Conservation (phyloP, 2,329 filamentous ascomycete genomes). For the Sodiomyces alkalinus region DNA sequence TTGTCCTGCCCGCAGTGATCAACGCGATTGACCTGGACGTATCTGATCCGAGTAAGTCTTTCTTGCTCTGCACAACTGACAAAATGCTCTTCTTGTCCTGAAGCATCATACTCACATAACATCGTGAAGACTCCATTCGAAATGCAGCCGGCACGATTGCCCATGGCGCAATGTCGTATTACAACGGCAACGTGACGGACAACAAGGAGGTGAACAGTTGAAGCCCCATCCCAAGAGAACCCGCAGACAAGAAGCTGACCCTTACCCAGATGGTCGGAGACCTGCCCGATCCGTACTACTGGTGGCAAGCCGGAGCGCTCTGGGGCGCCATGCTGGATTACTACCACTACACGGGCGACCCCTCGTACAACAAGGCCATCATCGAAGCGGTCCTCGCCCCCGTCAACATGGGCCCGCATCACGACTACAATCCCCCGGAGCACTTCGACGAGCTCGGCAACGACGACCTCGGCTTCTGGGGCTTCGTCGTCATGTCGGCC, state of each 20-base stretch:
- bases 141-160: constrained; percentile 30
- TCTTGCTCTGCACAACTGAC: too few relatives aligned
- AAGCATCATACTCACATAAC: background rate
- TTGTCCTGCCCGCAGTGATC: background rate
- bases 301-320: constrained; percentile 50
- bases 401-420: constrained; percentile 36
- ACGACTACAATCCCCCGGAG: constrained; percentile 43
- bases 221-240: constrained; percentile 9
- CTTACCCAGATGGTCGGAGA: constrained; percentile 36
- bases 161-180: constrained; percentile 31
- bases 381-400: constrained; percentile 42
- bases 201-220: constrained; percentile 30
- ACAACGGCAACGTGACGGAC: constrained; percentile 38
- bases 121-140: constrained; percentile 23
- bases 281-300: constrained; percentile 52
- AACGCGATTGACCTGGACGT: background rate
- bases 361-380: constrained; percentile 43
- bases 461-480: constrained; percentile 65
- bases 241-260: too few relatives aligned
- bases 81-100: background rate
- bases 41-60: background rate
- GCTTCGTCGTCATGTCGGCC: constrained; percentile 49
- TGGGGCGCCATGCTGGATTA: constrained; percentile 59
- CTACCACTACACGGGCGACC: constrained; percentile 49
- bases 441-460: constrained; percentile 51